Evolutionary conservation across 1,139 yeast species (phyloP).

Genomic region (Hyphopichia khmerensis): DNA sequence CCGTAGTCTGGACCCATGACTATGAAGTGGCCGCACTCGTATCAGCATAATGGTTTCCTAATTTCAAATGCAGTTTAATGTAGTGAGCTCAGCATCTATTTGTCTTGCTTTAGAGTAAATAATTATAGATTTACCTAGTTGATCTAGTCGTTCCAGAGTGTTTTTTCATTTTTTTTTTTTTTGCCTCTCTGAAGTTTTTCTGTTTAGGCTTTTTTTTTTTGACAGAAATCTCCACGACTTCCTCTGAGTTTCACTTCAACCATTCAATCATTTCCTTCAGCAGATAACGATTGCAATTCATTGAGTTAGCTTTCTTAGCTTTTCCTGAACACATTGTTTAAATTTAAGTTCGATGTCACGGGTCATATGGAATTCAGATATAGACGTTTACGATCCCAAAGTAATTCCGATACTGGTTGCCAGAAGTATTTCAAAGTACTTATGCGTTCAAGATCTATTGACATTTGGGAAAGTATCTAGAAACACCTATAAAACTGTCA

Average conservation of each 20-base stretch:
- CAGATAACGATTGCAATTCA: too few relatives aligned
- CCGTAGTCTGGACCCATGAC: background rate
- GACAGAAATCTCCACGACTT: background rate
- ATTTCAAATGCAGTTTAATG: too few relatives aligned
- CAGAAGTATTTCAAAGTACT: constrained; percentile 30
- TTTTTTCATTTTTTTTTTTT: background rate
- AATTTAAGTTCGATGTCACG: constrained; percentile 42
- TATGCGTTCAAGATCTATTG: constrained; percentile 37
- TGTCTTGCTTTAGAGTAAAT: too few relatives aligned
- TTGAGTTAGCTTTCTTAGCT: too few relatives aligned
- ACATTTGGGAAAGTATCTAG: constrained; percentile 36
- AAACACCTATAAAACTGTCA: constrained; percentile 37
- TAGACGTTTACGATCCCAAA: constrained; percentile 43
- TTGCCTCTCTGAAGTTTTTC: background rate
- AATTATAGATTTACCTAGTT: too few relatives aligned
- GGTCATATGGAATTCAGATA: constrained; percentile 50
- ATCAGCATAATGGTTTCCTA: background rate
- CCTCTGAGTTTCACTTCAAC: background rate
- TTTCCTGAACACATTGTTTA: too few relatives aligned
- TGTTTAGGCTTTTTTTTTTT: background rate
- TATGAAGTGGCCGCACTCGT: background rate
- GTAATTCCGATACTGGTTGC: constrained; percentile 46
- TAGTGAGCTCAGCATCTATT: background rate
- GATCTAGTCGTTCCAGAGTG: background rate
- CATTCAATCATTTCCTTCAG: background rate